Evolutionary conservation across 1,139 yeast genomes (phyloP), one percentile per base, ranked within the genome.

Genomic region (Candida labiduridarum): DNA sequence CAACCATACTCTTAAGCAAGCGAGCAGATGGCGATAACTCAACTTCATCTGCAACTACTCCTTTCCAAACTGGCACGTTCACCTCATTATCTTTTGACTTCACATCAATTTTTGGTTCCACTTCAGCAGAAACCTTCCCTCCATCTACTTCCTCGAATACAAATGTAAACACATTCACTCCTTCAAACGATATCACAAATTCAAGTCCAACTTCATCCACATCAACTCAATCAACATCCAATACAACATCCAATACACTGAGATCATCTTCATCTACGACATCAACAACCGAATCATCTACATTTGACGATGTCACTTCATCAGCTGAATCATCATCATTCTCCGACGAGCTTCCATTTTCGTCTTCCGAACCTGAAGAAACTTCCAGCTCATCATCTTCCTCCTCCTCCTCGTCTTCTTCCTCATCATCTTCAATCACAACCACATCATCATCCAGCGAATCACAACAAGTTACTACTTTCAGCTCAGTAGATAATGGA

Each of bases 401-500:
- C 5, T 33, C 35, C 16, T 11, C 35, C 15, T 44, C 52, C 15
- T 48, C 48, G 35, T 36, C 54, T 8, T 19, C 45, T 7, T 16
- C 53, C 11, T 34, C 53, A 12, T 12, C 45, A 11, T 41, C 48
- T 8, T 35, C 46, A 11, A 42, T 25, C 9, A 25, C 29, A 25
- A 25, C 29, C 29, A 25, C 29, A 25, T 25, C 29, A 2, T 25
- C 41, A n/a, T 56, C 64, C 14, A 51, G 56, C 14, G 54, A 59
- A 25, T 25, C 29, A 25, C 29, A 25, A 9, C 29, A 25, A 29
- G 56, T 59, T 8, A 69, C 75, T 15, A 70, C 76, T 1, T 63
- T 60, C 51, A 60, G 63, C 10, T 70, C 78, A 2, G 72, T 67
- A 1, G 67, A 66, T 47, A 65, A 67, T 49, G 80, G 80, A 9